Percentiles rank a stretch among this genome's conserved stretches.
These are phyloP conservation scores for Backusella circina DNA, from an alignment of 192 early-diverging fungal genomes.

Conservation along the genomic window DNA sequence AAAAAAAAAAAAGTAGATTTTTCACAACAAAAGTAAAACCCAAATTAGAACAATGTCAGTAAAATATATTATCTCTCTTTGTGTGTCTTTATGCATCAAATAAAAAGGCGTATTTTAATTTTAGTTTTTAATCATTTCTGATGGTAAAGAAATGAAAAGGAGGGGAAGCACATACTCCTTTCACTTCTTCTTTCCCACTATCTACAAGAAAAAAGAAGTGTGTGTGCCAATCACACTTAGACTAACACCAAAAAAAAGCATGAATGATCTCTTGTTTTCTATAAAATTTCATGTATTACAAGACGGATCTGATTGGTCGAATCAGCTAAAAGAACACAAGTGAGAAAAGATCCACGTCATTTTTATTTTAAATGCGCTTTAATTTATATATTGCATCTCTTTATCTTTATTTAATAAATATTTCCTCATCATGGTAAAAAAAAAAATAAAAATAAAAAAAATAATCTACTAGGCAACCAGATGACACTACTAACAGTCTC, in stretches of 20 bases:
- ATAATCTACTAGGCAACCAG: too few species aligned
- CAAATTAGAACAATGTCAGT: too few species aligned
- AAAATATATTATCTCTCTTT: too few species aligned
- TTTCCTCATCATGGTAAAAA: not conserved
- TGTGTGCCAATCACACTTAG: too few species aligned
- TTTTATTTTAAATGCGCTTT: not conserved
- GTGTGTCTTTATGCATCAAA: too few species aligned
- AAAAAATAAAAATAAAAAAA: not conserved
- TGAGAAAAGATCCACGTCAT: not conserved
- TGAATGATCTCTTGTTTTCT: not conserved
- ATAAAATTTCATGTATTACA: not conserved
- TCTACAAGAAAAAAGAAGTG: not conserved
- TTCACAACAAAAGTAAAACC: too few species aligned
- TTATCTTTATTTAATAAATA: not conserved
- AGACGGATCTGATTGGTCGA: not conserved
- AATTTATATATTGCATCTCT: not conserved
- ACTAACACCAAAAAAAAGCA: not conserved
- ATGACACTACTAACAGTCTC: not conserved
- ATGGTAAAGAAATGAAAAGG: too few species aligned
- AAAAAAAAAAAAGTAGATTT: too few species aligned
- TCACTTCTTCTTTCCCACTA: too few species aligned
- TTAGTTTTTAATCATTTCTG: too few species aligned
- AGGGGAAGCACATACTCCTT: too few species aligned
- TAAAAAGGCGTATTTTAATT: too few species aligned
- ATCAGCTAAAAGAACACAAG: not conserved